Conservation (phyloP, 148 eudicot genomes). For the Silene uniflora region DNA sequence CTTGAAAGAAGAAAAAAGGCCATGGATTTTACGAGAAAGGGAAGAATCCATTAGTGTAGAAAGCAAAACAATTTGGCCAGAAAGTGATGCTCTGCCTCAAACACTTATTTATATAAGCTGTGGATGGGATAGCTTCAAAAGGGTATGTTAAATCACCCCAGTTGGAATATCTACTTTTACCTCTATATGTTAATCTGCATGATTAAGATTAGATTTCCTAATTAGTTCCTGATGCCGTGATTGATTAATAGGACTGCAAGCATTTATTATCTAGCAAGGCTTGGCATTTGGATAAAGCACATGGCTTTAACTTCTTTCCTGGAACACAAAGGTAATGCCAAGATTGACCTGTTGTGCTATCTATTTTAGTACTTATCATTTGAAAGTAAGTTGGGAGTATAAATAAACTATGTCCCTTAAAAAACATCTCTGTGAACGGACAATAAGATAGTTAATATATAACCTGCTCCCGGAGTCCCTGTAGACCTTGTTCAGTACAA, state of each 20-base stretch:
- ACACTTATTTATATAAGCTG: conserved; percentile 91
- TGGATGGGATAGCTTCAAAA: conserved; percentile 95
- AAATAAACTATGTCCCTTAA: not conserved
- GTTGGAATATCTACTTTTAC: not conserved
- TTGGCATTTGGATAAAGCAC: conserved; percentile 86
- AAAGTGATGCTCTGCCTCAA: conserved; percentile 59
- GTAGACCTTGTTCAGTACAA: too few species aligned
- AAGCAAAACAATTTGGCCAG: conserved; percentile 48
- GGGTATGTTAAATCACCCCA: conserved; percentile 39
- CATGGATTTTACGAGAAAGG: conserved; percentile 89
- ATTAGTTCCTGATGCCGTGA: conserved; percentile 17
- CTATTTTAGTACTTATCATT: not conserved
- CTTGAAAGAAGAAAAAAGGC: conserved; percentile 76
- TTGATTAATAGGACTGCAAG: conserved; percentile 61
- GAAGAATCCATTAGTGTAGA: conserved; percentile 61
- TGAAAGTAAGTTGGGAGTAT: conserved; percentile 5
- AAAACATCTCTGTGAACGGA: not conserved
- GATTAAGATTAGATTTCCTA: not conserved
- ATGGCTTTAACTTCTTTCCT: conserved; percentile 96
- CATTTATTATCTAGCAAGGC: conserved; percentile 66
- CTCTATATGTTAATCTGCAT: conserved; percentile 4
- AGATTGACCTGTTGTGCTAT: not conserved
- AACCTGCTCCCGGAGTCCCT: not conserved
- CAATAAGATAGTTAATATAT: not conserved
- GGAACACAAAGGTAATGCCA: conserved; percentile 76